Conservation (phyloP, 805 yeast genomes). For the Zygosaccharomyces bailii region DNA sequence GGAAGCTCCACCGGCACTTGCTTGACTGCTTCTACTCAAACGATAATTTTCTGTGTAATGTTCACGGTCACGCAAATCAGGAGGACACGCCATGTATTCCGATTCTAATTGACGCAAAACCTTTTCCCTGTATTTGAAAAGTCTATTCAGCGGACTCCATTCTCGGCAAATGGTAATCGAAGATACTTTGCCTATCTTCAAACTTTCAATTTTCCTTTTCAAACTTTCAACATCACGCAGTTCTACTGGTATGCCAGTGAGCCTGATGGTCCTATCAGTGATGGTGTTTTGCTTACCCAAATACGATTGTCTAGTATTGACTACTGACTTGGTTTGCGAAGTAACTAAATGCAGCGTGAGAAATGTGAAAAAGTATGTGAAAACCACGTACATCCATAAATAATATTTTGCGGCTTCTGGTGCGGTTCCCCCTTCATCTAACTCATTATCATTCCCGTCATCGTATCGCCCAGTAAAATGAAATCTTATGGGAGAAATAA, state of each 20-base stretch:
- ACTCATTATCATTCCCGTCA: slow-evolving; percentile 44
- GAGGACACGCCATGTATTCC: slow-evolving; percentile 38
- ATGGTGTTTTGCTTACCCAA: slow-evolving; percentile 83
- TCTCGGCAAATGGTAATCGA: slow-evolving; percentile 78
- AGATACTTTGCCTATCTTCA: slow-evolving; percentile 77
- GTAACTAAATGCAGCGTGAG: slow-evolving; percentile 58
- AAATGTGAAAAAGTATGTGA: slow-evolving; percentile 81
- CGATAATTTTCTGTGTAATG: slow-evolving; percentile 26
- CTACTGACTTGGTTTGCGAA: slow-evolving; percentile 68
- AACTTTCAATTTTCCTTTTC: slow-evolving; percentile 67
- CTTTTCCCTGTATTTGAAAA: slow-evolving; percentile 56
- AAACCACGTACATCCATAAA: slow-evolving; percentile 78
- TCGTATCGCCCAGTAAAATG: slow-evolving; percentile 80
- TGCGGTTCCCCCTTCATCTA: slow-evolving; percentile 29
- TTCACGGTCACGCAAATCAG: slow-evolving; percentile 23
- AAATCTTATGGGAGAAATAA: slow-evolving; percentile 82
- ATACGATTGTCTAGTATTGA: slow-evolving; percentile 71
- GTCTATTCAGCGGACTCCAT: slow-evolving; percentile 70
- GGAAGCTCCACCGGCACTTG: slow-evolving; percentile 1
- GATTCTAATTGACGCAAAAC: slow-evolving; percentile 60
- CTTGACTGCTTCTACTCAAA: slow-evolving; percentile 16
- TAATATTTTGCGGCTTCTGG: slow-evolving; percentile 52
- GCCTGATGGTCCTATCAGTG: slow-evolving; percentile 84
- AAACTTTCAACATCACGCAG: slow-evolving; percentile 68
- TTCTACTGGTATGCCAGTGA: slow-evolving; percentile 85